phyloP scores from a whole-genome alignment of 2,329 filamentous ascomycete species.

The Aureobasidium sp. region DNA sequence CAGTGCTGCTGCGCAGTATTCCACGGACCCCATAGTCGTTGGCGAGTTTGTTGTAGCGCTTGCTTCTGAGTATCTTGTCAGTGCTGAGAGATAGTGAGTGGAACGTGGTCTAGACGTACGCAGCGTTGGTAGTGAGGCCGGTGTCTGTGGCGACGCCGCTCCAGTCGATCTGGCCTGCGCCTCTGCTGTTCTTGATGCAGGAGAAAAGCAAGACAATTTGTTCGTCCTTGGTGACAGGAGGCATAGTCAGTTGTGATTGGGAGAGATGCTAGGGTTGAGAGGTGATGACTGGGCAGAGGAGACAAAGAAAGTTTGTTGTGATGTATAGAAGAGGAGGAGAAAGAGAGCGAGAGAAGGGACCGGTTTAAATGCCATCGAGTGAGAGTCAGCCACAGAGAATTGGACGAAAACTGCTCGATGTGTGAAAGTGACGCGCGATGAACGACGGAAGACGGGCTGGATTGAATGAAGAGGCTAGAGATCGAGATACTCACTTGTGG shows the following conservation, averaged over 20 bases:
- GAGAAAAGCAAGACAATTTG: constrained; percentile 61
- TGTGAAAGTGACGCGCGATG: background rate
- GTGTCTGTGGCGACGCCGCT: constrained; percentile 57
- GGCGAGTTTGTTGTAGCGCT: constrained; percentile 61
- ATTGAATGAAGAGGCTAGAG: background rate
- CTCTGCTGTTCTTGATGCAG: constrained; percentile 56
- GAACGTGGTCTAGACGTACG: constrained; percentile 46
- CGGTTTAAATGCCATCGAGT: background rate
- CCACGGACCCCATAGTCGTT: constrained; percentile 43
- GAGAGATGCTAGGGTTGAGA: too few relatives aligned
- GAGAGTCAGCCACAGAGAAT: background rate
- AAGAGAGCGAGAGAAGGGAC: background rate
- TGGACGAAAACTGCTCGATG: background rate
- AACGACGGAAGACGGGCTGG: background rate
- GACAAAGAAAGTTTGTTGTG: background rate
- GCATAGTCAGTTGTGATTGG: background rate
- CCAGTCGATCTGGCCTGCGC: constrained; percentile 59
- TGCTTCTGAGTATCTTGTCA: constrained; percentile 39
- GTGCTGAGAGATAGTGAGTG: background rate
- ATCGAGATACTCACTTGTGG: background rate
- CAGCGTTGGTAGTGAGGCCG: constrained; percentile 57
- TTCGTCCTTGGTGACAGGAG: constrained; percentile 31
- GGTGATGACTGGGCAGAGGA: background rate
- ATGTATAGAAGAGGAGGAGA: background rate
- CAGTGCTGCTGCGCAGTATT: constrained; percentile 30